These are phyloP conservation scores for Clavispora santaluciae DNA, from an alignment of 805 yeast genomes.

Conservation along the genomic window DNA sequence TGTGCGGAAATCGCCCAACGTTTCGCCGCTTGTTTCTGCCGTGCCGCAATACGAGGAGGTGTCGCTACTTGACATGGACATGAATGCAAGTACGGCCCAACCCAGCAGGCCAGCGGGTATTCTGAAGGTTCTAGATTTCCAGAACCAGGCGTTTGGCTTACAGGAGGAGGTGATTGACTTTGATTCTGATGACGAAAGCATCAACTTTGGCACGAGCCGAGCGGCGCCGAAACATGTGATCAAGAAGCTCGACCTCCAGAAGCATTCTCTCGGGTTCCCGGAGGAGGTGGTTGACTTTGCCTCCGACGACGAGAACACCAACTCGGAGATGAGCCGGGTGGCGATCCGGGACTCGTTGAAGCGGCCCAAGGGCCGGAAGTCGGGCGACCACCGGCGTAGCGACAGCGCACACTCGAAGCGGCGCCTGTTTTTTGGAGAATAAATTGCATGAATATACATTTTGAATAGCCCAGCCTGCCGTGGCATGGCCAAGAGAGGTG, in stretches of 20 bases:
- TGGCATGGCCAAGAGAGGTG: too few species aligned
- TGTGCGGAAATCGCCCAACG: neutral
- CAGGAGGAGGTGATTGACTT: constrained; percentile 43
- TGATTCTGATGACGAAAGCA: constrained; percentile 42
- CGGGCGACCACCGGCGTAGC: constrained; percentile 26
- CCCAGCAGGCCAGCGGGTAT: too few species aligned
- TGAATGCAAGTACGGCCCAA: too few species aligned
- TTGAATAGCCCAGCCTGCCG: too few species aligned
- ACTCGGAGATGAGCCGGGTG: constrained; percentile 35
- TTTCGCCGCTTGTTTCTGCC: neutral
- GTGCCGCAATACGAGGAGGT: constrained; percentile 9
- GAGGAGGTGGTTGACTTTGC: constrained; percentile 45
- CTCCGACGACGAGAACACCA: constrained; percentile 39
- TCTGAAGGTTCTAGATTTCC: constrained; percentile 26
- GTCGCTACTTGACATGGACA: constrained; percentile 25
- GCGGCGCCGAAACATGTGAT: constrained; percentile 21
- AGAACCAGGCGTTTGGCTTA: constrained; percentile 26
- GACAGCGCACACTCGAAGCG: constrained; percentile 23
- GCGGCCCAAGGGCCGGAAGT: constrained; percentile 24
- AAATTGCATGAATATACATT: neutral
- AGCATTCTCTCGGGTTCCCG: constrained; percentile 30
- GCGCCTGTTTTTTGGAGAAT: constrained; percentile 21
- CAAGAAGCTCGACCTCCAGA: constrained; percentile 25
- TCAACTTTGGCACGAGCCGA: constrained; percentile 15
- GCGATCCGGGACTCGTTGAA: constrained; percentile 37